Conservation (phyloP, 2,329 filamentous ascomycete genomes). For the Xylariaceae sp. region DNA sequence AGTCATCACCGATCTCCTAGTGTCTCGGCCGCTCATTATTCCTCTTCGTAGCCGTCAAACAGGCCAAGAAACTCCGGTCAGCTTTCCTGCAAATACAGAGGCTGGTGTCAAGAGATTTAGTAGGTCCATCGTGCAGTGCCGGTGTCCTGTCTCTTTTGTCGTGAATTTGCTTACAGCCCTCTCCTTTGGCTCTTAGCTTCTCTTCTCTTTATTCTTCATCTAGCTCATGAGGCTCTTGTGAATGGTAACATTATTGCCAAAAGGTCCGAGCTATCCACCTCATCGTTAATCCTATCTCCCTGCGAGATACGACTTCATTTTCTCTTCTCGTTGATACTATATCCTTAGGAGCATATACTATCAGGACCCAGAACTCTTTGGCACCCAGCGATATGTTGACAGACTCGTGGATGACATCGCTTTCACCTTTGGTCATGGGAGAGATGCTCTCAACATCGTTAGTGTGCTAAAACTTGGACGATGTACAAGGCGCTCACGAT, state of each 20-base stretch:
- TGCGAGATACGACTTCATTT: not conserved
- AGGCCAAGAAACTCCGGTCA: constrained; percentile 15
- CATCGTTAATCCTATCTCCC: constrained; percentile 9
- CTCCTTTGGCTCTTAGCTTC: constrained; percentile 37
- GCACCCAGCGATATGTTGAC: constrained; percentile 64
- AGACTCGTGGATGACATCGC: constrained; percentile 71
- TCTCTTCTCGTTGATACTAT: not conserved
- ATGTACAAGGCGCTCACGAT: too few species aligned
- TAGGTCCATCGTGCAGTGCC: constrained; percentile 14
- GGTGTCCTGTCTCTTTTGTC: not conserved
- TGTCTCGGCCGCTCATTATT: constrained; percentile 42
- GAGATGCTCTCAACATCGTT: constrained; percentile 68
- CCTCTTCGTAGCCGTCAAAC: constrained; percentile 36
- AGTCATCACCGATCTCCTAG: constrained; percentile 45
- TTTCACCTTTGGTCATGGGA: constrained; percentile 60
- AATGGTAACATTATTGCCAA: constrained; percentile 56
- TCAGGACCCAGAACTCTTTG: constrained; percentile 68
- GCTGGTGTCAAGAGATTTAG: constrained; percentile 23
- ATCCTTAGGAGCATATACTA: constrained; percentile 72
- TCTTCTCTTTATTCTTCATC: constrained; percentile 53
- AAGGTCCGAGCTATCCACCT: constrained; percentile 37
- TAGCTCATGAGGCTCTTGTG: constrained; percentile 55
- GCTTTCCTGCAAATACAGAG: constrained; percentile 17
- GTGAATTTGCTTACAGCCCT: not conserved
- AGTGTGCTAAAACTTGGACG: too few species aligned